Percentiles rank a stretch among this genome's conserved stretches.
phyloP scores from a whole-genome alignment of 345 rosid species.

The Hibiscus mutabilis region DNA sequence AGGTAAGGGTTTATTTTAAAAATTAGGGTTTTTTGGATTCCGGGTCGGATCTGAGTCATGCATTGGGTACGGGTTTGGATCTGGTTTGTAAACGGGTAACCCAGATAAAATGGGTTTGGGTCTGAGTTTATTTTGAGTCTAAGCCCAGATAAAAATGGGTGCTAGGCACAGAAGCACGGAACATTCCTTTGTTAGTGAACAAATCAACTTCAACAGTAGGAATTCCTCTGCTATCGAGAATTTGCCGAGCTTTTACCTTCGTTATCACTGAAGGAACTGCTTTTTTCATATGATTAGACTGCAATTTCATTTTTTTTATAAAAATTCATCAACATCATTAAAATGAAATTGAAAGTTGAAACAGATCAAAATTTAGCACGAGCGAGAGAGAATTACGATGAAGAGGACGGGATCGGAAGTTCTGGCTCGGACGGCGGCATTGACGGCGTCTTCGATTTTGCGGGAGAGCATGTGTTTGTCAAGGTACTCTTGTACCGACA shows the following conservation, averaged over 20 bases:
- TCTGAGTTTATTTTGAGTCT: too few relatives aligned
- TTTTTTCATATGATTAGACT: slow-evolving; percentile 95
- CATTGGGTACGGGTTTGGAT: too few relatives aligned
- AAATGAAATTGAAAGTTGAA: background rate
- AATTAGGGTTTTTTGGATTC: too few relatives aligned
- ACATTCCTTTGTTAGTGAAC: slow-evolving; percentile 29
- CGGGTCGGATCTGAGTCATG: too few relatives aligned
- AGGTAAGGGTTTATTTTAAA: too few relatives aligned
- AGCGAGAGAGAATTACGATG: slow-evolving; percentile 43
- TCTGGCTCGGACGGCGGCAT: slow-evolving; percentile 95
- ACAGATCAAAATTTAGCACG: background rate
- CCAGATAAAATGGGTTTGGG: too few relatives aligned
- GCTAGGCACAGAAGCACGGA: slow-evolving; percentile 8
- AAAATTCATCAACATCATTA: background rate
- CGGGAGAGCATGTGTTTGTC: slow-evolving; percentile 89
- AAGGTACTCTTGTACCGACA: slow-evolving; percentile 94
- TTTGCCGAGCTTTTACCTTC: slow-evolving; percentile 76
- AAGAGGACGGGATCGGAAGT: slow-evolving; percentile 90
- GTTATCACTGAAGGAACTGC: slow-evolving; percentile 77
- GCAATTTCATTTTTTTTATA: background rate
- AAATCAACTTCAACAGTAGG: slow-evolving; percentile 96
- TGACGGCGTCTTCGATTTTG: slow-evolving; percentile 96
- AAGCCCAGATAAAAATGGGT: too few relatives aligned
- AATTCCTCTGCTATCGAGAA: slow-evolving; percentile 89
- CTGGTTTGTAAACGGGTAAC: too few relatives aligned